Evolutionary conservation across 805 yeast genomes (phyloP).

Genomic region (Barnettozyma sp.): DNA sequence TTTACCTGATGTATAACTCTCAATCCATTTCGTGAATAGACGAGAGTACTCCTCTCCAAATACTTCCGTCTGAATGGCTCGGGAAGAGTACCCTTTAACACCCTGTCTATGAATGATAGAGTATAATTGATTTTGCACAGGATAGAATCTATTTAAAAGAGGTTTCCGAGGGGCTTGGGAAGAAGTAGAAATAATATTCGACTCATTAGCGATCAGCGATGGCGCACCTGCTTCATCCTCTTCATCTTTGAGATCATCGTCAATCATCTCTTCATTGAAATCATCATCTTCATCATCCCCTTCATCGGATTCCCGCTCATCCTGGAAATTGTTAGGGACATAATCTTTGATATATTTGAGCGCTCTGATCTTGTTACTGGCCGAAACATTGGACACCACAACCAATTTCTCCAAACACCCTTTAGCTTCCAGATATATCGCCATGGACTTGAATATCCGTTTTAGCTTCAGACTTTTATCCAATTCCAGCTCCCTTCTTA

Average conservation of each 20-base stretch:
- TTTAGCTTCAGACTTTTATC: slow-evolving; percentile 35
- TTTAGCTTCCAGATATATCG: slow-evolving; percentile 37
- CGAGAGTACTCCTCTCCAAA: slow-evolving; percentile 51
- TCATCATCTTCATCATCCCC: slow-evolving; percentile 30
- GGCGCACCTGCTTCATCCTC: slow-evolving; percentile 20
- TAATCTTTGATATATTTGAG: slow-evolving; percentile 38
- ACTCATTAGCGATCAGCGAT: slow-evolving; percentile 10
- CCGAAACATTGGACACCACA: slow-evolving; percentile 40
- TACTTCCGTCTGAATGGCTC: slow-evolving; percentile 41
- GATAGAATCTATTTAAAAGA: slow-evolving; percentile 46
- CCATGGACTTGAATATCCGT: slow-evolving; percentile 43
- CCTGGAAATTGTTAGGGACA: slow-evolving; percentile 25
- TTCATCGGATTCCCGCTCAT: slow-evolving; percentile 23
- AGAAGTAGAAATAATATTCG: slow-evolving; percentile 14
- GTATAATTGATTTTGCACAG: slow-evolving; percentile 58
- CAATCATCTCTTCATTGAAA: slow-evolving; percentile 27
- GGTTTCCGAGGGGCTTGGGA: slow-evolving; percentile 12
- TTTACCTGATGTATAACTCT: slow-evolving; percentile 34
- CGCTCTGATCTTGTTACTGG: slow-evolving; percentile 43
- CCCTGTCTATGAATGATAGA: slow-evolving; percentile 38
- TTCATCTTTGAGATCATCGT: slow-evolving; percentile 20
- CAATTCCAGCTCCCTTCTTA: slow-evolving; percentile 51
- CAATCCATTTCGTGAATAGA: slow-evolving; percentile 46
- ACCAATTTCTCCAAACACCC: slow-evolving; percentile 45
- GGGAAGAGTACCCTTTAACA: slow-evolving; percentile 50